Base-by-base conservation (phyloP, 2,329 filamentous ascomycete species). In the Cytospora chrysosperma region DNA sequence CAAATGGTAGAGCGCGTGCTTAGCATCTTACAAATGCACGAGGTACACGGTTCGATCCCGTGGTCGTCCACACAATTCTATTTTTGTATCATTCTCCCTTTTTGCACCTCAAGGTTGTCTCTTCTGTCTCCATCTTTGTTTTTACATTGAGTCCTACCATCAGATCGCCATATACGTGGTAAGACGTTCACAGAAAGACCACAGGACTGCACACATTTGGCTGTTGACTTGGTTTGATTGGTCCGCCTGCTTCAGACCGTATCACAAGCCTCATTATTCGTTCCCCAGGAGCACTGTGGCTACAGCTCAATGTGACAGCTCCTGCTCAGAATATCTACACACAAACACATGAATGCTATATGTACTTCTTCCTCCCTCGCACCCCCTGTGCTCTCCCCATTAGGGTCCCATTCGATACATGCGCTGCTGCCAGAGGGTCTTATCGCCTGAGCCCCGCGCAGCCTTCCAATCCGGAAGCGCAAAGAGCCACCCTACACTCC, bases 1-100 rank as follows among this genome's bases (percentile, higher is more conserved):
- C 59, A 61, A 54, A 55, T 61, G 59, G 59, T 61, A 61, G 59
- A 61, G 59, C 59, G 59, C 59, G 59, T 53, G 59, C 59, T 61
- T 61, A 61, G 59, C 59, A 61, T 54, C n/a, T 19, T 3, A 28
- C 26, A 27, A 28, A 13, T 52, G 59, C 51, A 43, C 51, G 51
- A 61, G 59, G 51, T 50, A 49, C 51, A 61, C 51, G 59, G 59
- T 61, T 61, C 59, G 59, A 61, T 61, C 40, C 59, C 59, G 51
- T 55, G 40, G 59, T 61, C 51, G 59, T 61, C 59, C 59, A 61
- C 26, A 32, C n/a, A 32, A 8, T 24, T 27, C 8, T n/a, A 27
- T 24, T 24, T 21, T 32, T 8, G n/a, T 32, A n/a, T 7, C 9
- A 10, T 17, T 21, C 8, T 21, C 3, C 2, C 10, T 12, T 47